Base-by-base conservation (phyloP, 768 basidiomycete genomes). In the Mycena albidolilacea region DNA sequence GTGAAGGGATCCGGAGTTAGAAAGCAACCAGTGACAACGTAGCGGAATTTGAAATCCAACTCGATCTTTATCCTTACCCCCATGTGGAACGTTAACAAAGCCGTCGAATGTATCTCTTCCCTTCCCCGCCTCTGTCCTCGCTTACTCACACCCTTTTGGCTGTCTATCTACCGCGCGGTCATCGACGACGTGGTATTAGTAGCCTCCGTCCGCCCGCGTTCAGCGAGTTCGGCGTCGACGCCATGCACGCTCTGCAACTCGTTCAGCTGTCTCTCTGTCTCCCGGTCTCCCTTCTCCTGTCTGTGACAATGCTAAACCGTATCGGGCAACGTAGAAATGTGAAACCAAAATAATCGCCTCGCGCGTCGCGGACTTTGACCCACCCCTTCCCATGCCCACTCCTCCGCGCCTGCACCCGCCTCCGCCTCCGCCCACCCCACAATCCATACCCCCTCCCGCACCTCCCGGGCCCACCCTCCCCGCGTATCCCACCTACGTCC, bases 111-210 rank as follows among this genome's bases (percentile, higher is more conserved):
- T 81, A 82, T 77, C 76, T 23, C 39, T 43, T 10, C 41, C 41
- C 12, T 43, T 30, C 3, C 30, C 41, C 41, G 57, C 80, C 77
- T 79, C 81, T 78, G 68, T 76, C 78, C 78, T 48, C 73, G 77
- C 80, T 78, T 70, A 79, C 81, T 35, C 57, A 57, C 81, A 84
- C 15, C 30, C 52, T 77, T 76, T 61, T 77, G 92, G 91, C 91
- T 92, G 71, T 75, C 79, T 60, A 88, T 91, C 60, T 95, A 95
- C 81, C 90, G 93, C 71, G 78, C 85, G 38, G 89, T 95, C 81
- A 94, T 95, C 81, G 92, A 93, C 86, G 92, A 94, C 77, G 92
- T 94, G 65, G 89, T n/a, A n/a, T n/a, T n/a, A n/a, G n/a, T 95
- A 74, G 80, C 23, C 83, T 84, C 84, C 75, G 88, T 93, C 80